Percentiles rank a stretch among this genome's conserved stretches.
These are phyloP conservation scores for Globisporangium acanthophoron DNA, from an alignment of 352 stramenopile species.

Conservation along the genomic window DNA sequence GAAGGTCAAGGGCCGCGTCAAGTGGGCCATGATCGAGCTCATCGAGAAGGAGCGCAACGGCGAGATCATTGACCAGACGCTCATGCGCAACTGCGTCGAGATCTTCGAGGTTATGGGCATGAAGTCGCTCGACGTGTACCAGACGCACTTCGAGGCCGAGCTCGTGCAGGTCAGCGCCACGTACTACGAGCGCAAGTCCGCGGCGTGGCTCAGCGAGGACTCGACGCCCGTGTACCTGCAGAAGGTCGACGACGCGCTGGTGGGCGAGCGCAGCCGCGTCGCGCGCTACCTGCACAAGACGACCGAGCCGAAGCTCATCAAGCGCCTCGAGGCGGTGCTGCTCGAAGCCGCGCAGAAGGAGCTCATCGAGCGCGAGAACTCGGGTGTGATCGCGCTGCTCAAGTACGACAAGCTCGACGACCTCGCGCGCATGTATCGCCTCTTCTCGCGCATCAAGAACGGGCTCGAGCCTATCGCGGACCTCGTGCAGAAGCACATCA, in stretches of 20 bases:
- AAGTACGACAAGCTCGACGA: slow-evolving; percentile 98
- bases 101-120: slow-evolving; percentile 99
- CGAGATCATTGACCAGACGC: slow-evolving; percentile 95
- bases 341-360: slow-evolving; percentile 93
- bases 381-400: slow-evolving; percentile 92
- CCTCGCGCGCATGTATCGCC: slow-evolving; percentile 96
- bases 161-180: slow-evolving; percentile 89
- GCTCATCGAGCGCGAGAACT: slow-evolving; percentile 98
- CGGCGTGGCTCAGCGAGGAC: slow-evolving; percentile 97
- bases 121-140: slow-evolving; percentile 96
- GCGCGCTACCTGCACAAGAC: slow-evolving; percentile 95
- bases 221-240: slow-evolving; percentile 98
- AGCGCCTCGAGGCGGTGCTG: slow-evolving; percentile 91
- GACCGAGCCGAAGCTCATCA: slow-evolving; percentile 95
- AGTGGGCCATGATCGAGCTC: slow-evolving; percentile 92
- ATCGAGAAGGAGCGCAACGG: slow-evolving; percentile 98
- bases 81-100: slow-evolving; percentile 96
- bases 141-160: slow-evolving; percentile 91
- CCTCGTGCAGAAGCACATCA: slow-evolving; percentile 96
- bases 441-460: slow-evolving; percentile 96
- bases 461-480: slow-evolving; percentile 95
- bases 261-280: slow-evolving; percentile 85
- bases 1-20: slow-evolving; percentile 77
- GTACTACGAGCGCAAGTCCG: slow-evolving; percentile 96
- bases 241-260: slow-evolving; percentile 88